Evolutionary conservation across 2,329 filamentous ascomycete species (phyloP).

Genomic region (Ascochyta lentis): DNA sequence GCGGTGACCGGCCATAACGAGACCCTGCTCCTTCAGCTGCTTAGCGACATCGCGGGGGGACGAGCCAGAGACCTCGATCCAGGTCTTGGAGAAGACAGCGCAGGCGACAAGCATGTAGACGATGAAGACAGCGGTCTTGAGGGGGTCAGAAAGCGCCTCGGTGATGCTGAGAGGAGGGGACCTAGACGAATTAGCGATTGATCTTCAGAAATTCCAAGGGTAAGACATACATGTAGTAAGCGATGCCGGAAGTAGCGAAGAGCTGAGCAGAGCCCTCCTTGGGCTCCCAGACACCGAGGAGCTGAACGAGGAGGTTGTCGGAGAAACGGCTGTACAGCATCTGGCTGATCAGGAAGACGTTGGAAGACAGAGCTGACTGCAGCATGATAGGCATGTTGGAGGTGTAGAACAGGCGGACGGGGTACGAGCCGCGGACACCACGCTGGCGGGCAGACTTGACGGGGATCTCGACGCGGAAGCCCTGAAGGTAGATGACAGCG

Average conservation of each 20-base stretch:
- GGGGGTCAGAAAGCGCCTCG: slow-evolving; percentile 93
- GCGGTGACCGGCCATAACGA: slow-evolving; percentile 99
- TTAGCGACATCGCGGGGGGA: slow-evolving; percentile 98
- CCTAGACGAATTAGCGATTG: slow-evolving; percentile 33
- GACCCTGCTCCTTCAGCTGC: slow-evolving; percentile 99
- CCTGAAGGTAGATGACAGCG: slow-evolving; percentile 98
- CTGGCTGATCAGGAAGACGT: slow-evolving; percentile 98
- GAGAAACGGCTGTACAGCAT: slow-evolving; percentile 99
- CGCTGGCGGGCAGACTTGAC: slow-evolving; percentile 99
- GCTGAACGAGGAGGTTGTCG: slow-evolving; percentile 96
- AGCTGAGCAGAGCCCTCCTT: slow-evolving; percentile 96
- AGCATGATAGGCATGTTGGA: slow-evolving; percentile 99
- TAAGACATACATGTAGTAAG: slow-evolving; percentile 85
- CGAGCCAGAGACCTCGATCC: slow-evolving; percentile 99
- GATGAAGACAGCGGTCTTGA: slow-evolving; percentile 95
- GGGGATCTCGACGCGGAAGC: slow-evolving; percentile 99
- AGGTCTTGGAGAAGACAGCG: slow-evolving; percentile 99
- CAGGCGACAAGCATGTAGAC: slow-evolving; percentile 98
- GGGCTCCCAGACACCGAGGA: slow-evolving; percentile 98
- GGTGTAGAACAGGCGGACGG: slow-evolving; percentile 98
- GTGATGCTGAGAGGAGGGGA: slow-evolving; percentile 97
- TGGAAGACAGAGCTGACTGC: slow-evolving; percentile 97
- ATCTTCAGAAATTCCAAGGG: not conserved
- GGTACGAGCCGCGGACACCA: slow-evolving; percentile 97
- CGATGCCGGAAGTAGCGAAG: slow-evolving; percentile 88